Evolutionary conservation across 2,329 filamentous ascomycete species (phyloP), one percentile per base, ranked within the genome.

Genomic region (Aspergillus floridensis): DNA sequence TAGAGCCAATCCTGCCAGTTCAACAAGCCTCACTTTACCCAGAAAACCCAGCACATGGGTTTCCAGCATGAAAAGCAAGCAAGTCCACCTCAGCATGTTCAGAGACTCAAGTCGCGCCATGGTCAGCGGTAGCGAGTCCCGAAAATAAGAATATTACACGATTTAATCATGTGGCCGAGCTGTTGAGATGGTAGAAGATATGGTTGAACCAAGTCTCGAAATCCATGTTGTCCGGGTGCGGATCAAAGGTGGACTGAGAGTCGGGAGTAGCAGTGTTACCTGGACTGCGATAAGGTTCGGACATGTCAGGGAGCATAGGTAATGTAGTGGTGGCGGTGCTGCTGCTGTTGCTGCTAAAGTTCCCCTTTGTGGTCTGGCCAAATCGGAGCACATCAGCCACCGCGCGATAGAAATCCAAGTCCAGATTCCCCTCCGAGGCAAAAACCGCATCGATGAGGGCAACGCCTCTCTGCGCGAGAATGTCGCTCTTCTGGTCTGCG

Each of bases 191-290:
- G 24, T 68, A 64, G 47, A 69, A 69, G 10, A 68, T 66, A 11
- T 60, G 64, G 51, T 64, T 68, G 26, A 69, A 69, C 67, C 67
- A 69, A 19, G 59, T 59, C 31, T 69, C 67, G 14, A 69, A 69
- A 38, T 69, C 66, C 46, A 66, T 60, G 35, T 66, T 65, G 22
- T 68, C 65, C 59, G 11, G 61, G 55, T 22, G 14, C 32, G 11
- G 11, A 14, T 59, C 61, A 19, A 4, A 57, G 64, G 4, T 60
- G 50, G 29, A 49, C 60, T 1, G 60, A 59, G 29, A 29, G 26
- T n/a, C 48, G 5, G 22, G 12, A 3, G 29, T 29, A 49, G 12
- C 22, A 2, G 22, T 24, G 14, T 35, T 16, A 35, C 14, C 5
- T 35, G 21, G 14, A 16, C 21, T 29, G 3, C 22, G 12, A 12